These are phyloP conservation scores for Gymnopilus dilepis DNA, from an alignment of 768 basidiomycete species.

Conservation along the genomic window DNA sequence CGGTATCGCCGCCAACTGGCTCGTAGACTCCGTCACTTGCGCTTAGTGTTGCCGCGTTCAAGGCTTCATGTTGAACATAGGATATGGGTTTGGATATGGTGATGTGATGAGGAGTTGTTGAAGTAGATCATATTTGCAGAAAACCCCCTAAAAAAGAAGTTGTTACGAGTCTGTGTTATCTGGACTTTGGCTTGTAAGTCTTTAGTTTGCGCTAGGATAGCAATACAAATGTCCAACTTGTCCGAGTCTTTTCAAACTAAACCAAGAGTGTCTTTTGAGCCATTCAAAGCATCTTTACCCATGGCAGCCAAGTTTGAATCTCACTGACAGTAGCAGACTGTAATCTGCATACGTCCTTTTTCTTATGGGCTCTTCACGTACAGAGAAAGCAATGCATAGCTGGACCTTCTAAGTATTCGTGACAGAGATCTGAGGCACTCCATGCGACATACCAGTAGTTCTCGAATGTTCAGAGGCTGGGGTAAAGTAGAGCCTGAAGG, in stretches of 20 bases:
- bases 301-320: too few relatives aligned
- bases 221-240: not conserved
- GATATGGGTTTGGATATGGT: not conserved
- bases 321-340: too few relatives aligned
- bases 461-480: too few relatives aligned
- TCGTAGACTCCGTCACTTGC: conserved; percentile 9
- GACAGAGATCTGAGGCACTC: too few relatives aligned
- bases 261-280: too few relatives aligned
- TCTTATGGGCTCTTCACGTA: too few relatives aligned
- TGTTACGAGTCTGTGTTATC: not conserved
- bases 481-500: too few relatives aligned
- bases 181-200: not conserved
- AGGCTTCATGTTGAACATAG: not conserved
- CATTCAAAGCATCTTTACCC: too few relatives aligned
- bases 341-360: too few relatives aligned
- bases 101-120: not conserved
- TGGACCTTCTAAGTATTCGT: too few relatives aligned
- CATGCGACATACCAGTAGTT: too few relatives aligned
- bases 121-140: not conserved
- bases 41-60: not conserved
- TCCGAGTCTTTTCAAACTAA: not conserved
- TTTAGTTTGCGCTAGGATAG: not conserved
- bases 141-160: not conserved
- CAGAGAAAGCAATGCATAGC: too few relatives aligned
- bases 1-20: conserved; percentile 11